Base-by-base conservation (phyloP, 768 basidiomycete genomes). In the Boletus vinaceobasis region DNA sequence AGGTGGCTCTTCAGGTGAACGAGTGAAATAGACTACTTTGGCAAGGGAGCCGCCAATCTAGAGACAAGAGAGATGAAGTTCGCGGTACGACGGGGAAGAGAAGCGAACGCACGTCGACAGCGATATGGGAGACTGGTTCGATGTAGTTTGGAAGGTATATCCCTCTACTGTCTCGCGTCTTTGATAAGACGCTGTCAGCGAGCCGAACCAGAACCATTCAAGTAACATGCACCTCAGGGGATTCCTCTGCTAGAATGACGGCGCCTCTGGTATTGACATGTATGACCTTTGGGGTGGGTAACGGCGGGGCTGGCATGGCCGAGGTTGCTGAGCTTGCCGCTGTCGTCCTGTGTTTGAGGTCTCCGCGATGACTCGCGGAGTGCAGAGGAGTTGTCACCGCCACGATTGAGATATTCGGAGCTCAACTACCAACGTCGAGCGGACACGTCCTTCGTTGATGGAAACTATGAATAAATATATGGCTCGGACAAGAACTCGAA, bases 101-200 rank as follows among this genome's bases (percentile, higher is more conserved):
- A 14, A 45, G 43, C 10, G 27, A 4, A 83, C 93, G 76, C 69
- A 96, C 95, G 69, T 99, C 96, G 52, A 99, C 87, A 4, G 97
- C 97, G 52, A 98, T 94, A 69, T 98, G 94, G 19, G 94, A 97
- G 15, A 99, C 88, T 23, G 93, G 92, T 73, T 99, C 97, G 57
- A 96, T 96, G 75, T 98, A 86, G 68, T 97, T 95, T 50, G 97
- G 97, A 32, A 99, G 81, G 74, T 98, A 98, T 64, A 99, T 98
- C 10, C 94, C 96, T 67, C 95, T 80, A 65, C 92, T 94, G 72
- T 98, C 95, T 60, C 93, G 78, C 39, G 91, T 93, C 93, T 93
- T 56, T 44, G 53, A 40, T 36, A 53, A 58, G 56, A 39, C 48
- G 56, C 33, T 47, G 43, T 65, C 51, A 65, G 54, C 35, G 50